Base-by-base conservation (phyloP, 768 basidiomycete genomes). In the Lepiota venenata region DNA sequence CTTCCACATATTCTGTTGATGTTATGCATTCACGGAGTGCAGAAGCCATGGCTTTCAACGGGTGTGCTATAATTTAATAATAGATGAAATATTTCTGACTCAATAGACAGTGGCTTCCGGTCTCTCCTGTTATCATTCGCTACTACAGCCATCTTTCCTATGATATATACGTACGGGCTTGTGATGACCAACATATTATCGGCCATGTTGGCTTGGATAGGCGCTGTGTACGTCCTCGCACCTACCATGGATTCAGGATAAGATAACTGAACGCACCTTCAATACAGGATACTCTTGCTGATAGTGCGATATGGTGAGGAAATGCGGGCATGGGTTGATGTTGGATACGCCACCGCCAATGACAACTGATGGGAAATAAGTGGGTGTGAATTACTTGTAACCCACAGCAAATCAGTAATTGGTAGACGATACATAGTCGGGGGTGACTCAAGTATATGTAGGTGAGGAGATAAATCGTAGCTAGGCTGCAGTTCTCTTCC, bases 11-110 rank as follows among this genome's bases (percentile, higher is more conserved):
- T 57, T 66, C 69, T 29, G 76, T 87, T 4, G 87, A 88, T 56
- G 66, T 86, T 14, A 57, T 88, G 67, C 85, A 81, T 27, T 62
- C 71, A 25, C 74, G 75, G n/a, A 87, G 85, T 56, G 84, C 87
- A 2, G 85, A 88, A 62, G 72, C 74, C 18, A 73, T 78, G 66
- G 86, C 83, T 1, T 83, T 78, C 0, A 71, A 69, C 52, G 69
- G 66, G 87, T 86, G 49, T 27, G 79, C 32, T n/a, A 11, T 21
- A 1, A 22, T 21, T 47, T 8, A 18, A 18, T 42, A 37, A 44
- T 22, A 12, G 14, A 36, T 18, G 21, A 32, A 14, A 9, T 10
- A 5, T 14, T n/a, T 20, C 21, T n/a, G 12, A 12, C 10, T 44
- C 47, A 11, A 37, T 12, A 16, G 18, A 20, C 37, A 84, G 83